phyloP scores from a whole-genome alignment of 1,139 yeast genomes.

The Suhomyces chickasaworum region DNA sequence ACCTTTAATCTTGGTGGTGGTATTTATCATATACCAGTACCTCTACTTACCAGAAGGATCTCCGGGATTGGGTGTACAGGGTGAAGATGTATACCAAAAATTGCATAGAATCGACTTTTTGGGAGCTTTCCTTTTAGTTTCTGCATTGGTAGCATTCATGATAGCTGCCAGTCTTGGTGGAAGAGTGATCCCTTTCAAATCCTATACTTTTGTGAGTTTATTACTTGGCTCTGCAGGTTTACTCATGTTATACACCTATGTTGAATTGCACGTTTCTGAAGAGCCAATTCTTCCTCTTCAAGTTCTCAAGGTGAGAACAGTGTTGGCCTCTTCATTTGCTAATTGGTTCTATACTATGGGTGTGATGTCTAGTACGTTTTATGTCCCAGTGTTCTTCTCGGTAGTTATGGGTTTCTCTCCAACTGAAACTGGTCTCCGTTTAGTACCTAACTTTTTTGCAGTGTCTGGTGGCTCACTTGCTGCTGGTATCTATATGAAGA shows the following conservation, averaged over 20 bases:
- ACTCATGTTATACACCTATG: constrained; percentile 42
- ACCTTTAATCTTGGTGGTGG: constrained; percentile 63
- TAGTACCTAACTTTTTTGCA: constrained; percentile 69
- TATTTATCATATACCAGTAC: constrained; percentile 37
- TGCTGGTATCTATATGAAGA: constrained; percentile 69
- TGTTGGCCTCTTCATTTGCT: constrained; percentile 63
- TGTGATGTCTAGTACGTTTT: constrained; percentile 56
- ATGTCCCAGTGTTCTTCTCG: constrained; percentile 64
- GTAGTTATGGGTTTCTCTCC: constrained; percentile 59
- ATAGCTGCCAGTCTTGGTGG: constrained; percentile 75
- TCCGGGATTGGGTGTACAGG: constrained; percentile 45
- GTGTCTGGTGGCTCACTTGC: constrained; percentile 68
- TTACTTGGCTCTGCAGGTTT: constrained; percentile 23
- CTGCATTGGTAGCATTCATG: constrained; percentile 54
- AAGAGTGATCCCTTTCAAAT: constrained; percentile 46
- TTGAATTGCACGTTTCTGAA: constrained; percentile 55
- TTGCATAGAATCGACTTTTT: constrained; percentile 66
- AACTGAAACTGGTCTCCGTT: constrained; percentile 61
- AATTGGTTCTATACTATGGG: constrained; percentile 68
- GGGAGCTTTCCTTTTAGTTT: constrained; percentile 66
- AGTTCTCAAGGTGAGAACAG: constrained; percentile 57
- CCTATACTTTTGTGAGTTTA: constrained; percentile 35
- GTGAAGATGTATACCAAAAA: constrained; percentile 44
- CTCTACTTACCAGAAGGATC: constrained; percentile 52
- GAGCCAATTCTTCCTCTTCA: constrained; percentile 72